Percentiles rank a stretch among this genome's conserved stretches.
These are phyloP conservation scores for Leccinum imitatum DNA, from an alignment of 768 basidiomycete genomes.

Conservation along the genomic window DNA sequence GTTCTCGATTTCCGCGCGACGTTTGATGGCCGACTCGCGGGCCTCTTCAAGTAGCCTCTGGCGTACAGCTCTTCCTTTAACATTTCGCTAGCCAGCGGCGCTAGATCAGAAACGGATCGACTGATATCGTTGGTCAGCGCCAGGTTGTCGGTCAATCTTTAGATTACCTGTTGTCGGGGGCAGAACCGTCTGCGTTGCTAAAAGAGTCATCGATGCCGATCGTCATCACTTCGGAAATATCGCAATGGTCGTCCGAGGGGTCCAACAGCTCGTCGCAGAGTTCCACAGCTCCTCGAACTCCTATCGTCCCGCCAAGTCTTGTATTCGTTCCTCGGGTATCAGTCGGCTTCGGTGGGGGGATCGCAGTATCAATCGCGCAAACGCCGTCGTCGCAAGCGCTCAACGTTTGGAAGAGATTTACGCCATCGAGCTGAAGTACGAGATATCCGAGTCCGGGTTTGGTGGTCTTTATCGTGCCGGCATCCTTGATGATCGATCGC, in stretches of 20 bases:
- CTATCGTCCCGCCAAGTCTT: not conserved
- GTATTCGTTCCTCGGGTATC: not conserved
- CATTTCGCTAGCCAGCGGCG: conserved; percentile 29
- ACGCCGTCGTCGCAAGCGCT: not conserved
- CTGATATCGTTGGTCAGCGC: conserved; percentile 11
- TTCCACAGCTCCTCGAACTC: not conserved
- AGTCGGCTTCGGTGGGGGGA: not conserved
- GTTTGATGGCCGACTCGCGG: conserved; percentile 10
- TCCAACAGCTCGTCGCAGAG: not conserved
- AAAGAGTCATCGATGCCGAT: not conserved
- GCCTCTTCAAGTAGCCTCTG: conserved; percentile 28
- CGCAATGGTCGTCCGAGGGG: conserved; percentile 4
- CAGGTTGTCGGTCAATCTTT: not conserved
- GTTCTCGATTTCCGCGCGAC: conserved; percentile 3
- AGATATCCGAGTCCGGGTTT: not conserved
- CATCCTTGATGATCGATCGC: not conserved
- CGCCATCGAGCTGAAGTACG: not conserved
- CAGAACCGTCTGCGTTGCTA: not conserved
- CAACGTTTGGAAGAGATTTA: not conserved
- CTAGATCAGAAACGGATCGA: conserved; percentile 9
- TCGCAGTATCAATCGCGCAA: not conserved
- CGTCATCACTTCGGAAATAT: conserved; percentile 10
- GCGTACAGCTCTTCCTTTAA: conserved; percentile 30
- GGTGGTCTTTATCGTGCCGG: not conserved
- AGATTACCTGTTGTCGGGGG: conserved; percentile 12